Base-by-base conservation (phyloP, 306 rosid species). In the Pyrus betulifolia region DNA sequence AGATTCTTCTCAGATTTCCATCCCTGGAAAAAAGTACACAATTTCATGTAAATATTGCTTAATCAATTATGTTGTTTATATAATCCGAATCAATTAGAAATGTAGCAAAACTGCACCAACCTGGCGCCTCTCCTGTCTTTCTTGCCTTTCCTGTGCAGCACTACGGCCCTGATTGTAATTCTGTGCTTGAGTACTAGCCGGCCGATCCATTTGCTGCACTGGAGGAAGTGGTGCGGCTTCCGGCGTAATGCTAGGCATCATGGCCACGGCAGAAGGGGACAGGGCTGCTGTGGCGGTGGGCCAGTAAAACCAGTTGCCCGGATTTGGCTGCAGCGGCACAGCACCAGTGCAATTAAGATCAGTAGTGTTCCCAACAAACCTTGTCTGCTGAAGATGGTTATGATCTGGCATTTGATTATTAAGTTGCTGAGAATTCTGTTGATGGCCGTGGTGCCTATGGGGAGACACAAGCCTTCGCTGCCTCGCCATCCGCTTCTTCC, bases 401-500 rank as follows among this genome's bases (percentile, higher is more conserved):
- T 90, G 75, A 44, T 90, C 89, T 8, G 71, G 35, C 27, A 25
- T 81, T 22, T 76, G 88, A 80, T 66, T 83, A 80, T 74, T 86
- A 42, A 74, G 90, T 21, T 22, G 64, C 67, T 61, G 67, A 15
- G 23, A 21, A 77, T 74, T 78, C 19, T 81, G 84, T 44, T 83
- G 86, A 52, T 83, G 78, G 19, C 35, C 51, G 0, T 63, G 77
- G 54, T 86, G 83, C 55, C 83, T 72, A 63, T 83, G 80, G 66
- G 89, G 97, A 21, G 90, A 40, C 11, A 84, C 42, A 23, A 74
- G 74, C 84, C 96, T 77, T 51, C 93, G 86, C 76, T 92, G 97
- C 79, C 97, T 89, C 2, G 93, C 96, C 99, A 92, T 95, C 69
- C 99, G 81, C 85, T 95, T 95, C 89, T 95, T 95, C 76, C 99